phyloP scores from a whole-genome alignment of 257 asterid genomes.

The Agastache rugosa region DNA sequence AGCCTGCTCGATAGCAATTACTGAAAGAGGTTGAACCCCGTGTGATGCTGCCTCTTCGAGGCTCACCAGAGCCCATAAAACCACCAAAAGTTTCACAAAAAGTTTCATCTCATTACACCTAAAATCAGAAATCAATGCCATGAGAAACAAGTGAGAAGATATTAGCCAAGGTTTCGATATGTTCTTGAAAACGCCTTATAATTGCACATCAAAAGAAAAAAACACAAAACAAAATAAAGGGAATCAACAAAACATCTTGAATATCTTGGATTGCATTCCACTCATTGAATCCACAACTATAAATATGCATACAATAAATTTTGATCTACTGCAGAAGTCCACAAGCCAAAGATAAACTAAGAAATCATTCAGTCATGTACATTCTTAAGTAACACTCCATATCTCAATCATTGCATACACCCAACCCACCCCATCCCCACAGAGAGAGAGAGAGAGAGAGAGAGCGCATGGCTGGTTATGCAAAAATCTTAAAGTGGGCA shows the following conservation, averaged over 20 bases:
- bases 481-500: conserved; percentile 23
- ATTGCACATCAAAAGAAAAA: neutral
- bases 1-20: conserved; percentile 61
- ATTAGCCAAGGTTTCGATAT: conserved; percentile 12
- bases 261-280: conserved; percentile 16
- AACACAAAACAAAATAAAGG: neutral
- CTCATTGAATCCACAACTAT: neutral
- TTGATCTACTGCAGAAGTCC: neutral
- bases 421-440: conserved; percentile 1
- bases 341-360: conserved; percentile 2
- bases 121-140: conserved; percentile 25
- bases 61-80: conserved; percentile 55
- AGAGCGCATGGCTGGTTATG: neutral
- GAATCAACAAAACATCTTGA: neutral
- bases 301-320: conserved; percentile 13
- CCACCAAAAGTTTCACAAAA: conserved; percentile 43
- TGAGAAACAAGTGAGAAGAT: neutral
- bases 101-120: conserved; percentile 50
- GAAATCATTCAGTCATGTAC: conserved; percentile 26
- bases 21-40: conserved; percentile 77
- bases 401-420: conserved; percentile 32
- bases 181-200: neutral
- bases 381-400: conserved; percentile 35
- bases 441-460: neutral
- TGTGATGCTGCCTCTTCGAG: conserved; percentile 62